Base-by-base conservation (phyloP, 257 asterid species). In the Nicotiana attenuata region DNA sequence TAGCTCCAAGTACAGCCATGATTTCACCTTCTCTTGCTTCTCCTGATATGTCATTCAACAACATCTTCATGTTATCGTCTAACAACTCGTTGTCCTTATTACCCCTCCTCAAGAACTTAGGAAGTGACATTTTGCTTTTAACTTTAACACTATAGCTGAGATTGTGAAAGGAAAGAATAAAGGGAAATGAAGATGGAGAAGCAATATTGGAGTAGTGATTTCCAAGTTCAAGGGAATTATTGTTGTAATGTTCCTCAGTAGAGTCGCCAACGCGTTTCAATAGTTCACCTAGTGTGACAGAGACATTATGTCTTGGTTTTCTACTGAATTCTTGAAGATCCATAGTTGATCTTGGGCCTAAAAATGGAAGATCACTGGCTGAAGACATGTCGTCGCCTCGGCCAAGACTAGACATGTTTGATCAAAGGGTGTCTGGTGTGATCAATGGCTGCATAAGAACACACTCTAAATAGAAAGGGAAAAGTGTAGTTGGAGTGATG, bases 261-360 rank as follows among this genome's bases (percentile, higher is more conserved):
- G 89, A 85, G 81, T 89, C 91, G 0, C 91, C 98, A 2, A 90
- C 88, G 31, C 61, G 87, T 41, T 87, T 89, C 81, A 94, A 47
- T 56, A 94, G 92, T 88, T 94, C 97, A 20, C 89, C 92, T 1
- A 92, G 97, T 5, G 97, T 89, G 65, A 83, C 76, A 16, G 98
- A 92, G 31, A 55, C 47, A 57, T 56, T 85, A 7, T 88, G 94
- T 3, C 77, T 87, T 3, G 93, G 92, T 83, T 78, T 88, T 38
- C 90, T 90, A 26, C 56, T 57, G 83, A 83, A 65, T 17, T 89
- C 89, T 50, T 88, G 94, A 78, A 93, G 90, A 86, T 93, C 98
- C 96, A 87, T 91, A 76, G 80, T 81, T 5, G 87, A 90, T 52
- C 92, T 81, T 1, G 93, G 91, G 41, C 97, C 98, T 7, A 94